These are phyloP conservation scores for Inga oerstediana DNA, from an alignment of 306 rosid species.

Conservation along the genomic window DNA sequence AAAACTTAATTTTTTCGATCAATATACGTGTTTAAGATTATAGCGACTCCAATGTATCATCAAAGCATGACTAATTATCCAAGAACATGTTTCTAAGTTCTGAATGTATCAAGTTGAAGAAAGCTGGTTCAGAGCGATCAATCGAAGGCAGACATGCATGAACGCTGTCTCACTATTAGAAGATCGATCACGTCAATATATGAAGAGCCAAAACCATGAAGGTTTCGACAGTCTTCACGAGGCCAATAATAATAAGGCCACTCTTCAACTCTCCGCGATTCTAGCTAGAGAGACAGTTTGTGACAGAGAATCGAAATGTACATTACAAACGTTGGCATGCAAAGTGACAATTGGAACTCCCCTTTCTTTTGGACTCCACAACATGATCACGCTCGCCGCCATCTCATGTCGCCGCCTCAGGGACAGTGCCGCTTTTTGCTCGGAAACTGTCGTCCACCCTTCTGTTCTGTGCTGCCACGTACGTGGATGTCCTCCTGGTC, in stretches of 20 bases:
- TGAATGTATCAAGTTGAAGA: background rate
- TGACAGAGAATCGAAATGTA: conserved; percentile 60
- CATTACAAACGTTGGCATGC: conserved; percentile 58
- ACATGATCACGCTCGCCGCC: conserved; percentile 67
- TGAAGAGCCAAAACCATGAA: too few relatives aligned
- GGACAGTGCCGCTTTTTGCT: conserved; percentile 32
- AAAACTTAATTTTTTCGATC: too few relatives aligned
- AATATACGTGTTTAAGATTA: too few relatives aligned
- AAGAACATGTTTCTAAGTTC: conserved; percentile 1
- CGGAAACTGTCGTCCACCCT: conserved; percentile 55
- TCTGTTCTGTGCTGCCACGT: conserved; percentile 63
- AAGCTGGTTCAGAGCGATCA: conserved; percentile 22
- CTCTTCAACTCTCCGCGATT: conserved; percentile 28
- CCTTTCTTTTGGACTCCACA: conserved; percentile 61
- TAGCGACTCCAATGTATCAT: too few relatives aligned
- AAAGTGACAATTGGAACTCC: conserved; percentile 65
- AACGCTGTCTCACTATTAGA: background rate
- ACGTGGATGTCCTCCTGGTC: conserved; percentile 22
- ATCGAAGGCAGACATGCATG: conserved; percentile 7
- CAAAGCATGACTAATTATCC: too few relatives aligned
- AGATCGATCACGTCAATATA: background rate
- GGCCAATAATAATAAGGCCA: too few relatives aligned
- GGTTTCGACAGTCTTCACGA: background rate
- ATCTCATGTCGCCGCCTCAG: conserved; percentile 46
- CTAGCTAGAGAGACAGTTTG: conserved; percentile 44